These are phyloP conservation scores for Verticillium tricorpus DNA, from an alignment of 2,329 filamentous ascomycete species.

Conservation along the genomic window DNA sequence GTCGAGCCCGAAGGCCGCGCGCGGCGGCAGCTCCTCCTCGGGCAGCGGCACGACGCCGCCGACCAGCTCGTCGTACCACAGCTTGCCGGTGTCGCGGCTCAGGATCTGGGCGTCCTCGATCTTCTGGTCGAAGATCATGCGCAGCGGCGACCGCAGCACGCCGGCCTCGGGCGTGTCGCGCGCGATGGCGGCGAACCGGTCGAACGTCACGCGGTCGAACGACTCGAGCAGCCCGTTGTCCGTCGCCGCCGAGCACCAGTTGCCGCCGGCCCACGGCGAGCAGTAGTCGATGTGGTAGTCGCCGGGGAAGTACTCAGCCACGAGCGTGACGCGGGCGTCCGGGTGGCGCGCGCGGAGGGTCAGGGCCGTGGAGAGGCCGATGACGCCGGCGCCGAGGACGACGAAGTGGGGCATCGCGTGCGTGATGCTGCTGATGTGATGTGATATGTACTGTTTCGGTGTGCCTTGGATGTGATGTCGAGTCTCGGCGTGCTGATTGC, in stretches of 20 bases:
- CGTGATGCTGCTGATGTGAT: not conserved
- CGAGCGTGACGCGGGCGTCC: slow-evolving; percentile 51
- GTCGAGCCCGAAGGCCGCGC: slow-evolving; percentile 27
- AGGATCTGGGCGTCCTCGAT: slow-evolving; percentile 21
- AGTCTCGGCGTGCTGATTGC: no score
- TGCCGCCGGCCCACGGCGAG: slow-evolving; percentile 84
- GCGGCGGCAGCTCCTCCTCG: slow-evolving; percentile 24
- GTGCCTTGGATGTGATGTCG: no score
- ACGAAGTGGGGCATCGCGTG: not conserved
- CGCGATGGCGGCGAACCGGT: slow-evolving; percentile 11
- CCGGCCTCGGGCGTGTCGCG: slow-evolving; percentile 9
- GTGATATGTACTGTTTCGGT: no score
- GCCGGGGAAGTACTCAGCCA: slow-evolving; percentile 88
- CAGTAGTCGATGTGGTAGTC: slow-evolving; percentile 91
- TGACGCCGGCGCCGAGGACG: not conserved
- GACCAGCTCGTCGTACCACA: slow-evolving; percentile 33
- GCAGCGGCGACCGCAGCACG: slow-evolving; percentile 9
- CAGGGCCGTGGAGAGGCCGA: not conserved
- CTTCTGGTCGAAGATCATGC: slow-evolving; percentile 16
- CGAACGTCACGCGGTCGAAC: slow-evolving; percentile 14
- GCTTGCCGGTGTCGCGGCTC: slow-evolving; percentile 27
- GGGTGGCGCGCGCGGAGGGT: slow-evolving; percentile 3
- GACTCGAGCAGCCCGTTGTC: slow-evolving; percentile 15
- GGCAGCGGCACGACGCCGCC: slow-evolving; percentile 25
- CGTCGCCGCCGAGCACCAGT: slow-evolving; percentile 63